Conservation (phyloP, 2,329 filamentous ascomycete genomes). For the Alternaria angustiovoidea region DNA sequence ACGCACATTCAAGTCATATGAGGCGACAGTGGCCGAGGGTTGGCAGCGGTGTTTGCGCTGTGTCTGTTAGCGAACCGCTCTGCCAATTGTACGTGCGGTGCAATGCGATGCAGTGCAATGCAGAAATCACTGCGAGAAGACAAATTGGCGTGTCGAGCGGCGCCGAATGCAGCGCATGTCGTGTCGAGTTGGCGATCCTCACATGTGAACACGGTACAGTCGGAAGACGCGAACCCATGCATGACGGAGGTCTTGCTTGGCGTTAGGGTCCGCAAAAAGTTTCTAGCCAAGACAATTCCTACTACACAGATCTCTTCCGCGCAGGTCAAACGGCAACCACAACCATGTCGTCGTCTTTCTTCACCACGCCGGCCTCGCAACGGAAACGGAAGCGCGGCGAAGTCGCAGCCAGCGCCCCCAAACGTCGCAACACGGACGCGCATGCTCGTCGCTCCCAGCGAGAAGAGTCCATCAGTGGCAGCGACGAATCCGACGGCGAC, state of each 20-base stretch:
- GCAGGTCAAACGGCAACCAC: conserved; percentile 6
- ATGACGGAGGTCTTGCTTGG: not conserved
- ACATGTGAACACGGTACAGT: not conserved
- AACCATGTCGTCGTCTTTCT: conserved; percentile 84
- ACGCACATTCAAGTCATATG: not conserved
- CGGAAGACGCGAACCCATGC: not conserved
- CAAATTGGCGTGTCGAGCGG: not conserved
- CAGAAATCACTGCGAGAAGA: not conserved
- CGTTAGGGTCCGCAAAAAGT: no score
- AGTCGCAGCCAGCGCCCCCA: conserved; percentile 61
- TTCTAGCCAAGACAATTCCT: no score
- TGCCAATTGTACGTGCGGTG: not conserved
- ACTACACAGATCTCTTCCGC: no score
- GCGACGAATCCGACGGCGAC: conserved; percentile 73
- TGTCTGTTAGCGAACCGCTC: not conserved
- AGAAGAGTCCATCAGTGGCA: conserved; percentile 87
- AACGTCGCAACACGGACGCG: conserved; percentile 65
- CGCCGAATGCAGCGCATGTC: not conserved
- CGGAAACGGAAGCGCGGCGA: conserved; percentile 84
- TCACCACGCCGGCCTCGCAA: conserved; percentile 84
- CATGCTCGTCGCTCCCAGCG: conserved; percentile 60
- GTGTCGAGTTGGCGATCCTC: not conserved
- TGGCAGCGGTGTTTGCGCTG: not conserved
- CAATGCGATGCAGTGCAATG: not conserved
- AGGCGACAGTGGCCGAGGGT: not conserved